Conservation (phyloP, 768 basidiomycete genomes). For the Leucocoprinus birnbaumii region DNA sequence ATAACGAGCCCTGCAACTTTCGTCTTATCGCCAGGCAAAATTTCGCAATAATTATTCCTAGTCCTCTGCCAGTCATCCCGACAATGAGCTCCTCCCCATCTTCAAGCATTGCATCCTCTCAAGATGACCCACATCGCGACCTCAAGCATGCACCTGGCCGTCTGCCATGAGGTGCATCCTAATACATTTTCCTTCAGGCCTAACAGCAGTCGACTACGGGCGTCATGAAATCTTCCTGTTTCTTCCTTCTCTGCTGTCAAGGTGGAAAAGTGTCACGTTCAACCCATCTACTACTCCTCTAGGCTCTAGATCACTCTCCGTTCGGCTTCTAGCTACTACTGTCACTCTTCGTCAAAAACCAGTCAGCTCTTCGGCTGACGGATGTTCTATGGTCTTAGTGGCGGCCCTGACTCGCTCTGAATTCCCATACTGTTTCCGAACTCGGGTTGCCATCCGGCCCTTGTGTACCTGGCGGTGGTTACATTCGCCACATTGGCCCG, state of each 20-base stretch:
- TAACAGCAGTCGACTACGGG: neutral
- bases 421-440: neutral
- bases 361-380: neutral
- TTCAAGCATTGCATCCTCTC: neutral
- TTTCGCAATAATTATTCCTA: neutral
- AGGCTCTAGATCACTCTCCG: too few species aligned
- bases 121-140: too few species aligned
- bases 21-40: neutral
- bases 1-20: neutral
- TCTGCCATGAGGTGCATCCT: neutral
- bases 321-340: too few species aligned
- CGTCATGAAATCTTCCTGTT: slow-evolving; percentile 4
- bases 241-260: slow-evolving; percentile 1
- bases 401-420: neutral
- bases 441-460: neutral
- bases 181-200: neutral
- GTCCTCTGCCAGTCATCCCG: neutral
- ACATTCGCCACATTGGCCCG: neutral
- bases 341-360: too few species aligned
- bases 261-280: neutral
- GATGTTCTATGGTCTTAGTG: neutral
- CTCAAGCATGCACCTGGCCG: neutral
- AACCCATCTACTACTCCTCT: too few species aligned
- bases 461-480: neutral
- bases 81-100: neutral